phyloP scores from a whole-genome alignment of 73 alveolate species.

The Paramecium biaurelia region DNA sequence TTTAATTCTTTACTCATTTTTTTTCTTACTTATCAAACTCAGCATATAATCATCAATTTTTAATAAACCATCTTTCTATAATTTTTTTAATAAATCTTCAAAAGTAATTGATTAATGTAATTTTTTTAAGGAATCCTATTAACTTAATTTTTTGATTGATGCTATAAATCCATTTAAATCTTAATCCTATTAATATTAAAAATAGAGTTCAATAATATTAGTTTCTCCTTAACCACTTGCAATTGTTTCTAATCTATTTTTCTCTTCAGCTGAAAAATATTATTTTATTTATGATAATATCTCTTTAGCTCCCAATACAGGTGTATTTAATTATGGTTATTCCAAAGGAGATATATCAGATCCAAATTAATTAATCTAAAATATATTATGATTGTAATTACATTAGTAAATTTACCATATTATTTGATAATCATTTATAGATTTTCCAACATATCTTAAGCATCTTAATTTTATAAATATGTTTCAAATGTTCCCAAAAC shows the following conservation, averaged over 20 bases:
- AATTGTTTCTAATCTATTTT: background rate
- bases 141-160: background rate
- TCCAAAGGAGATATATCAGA: background rate
- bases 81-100: background rate
- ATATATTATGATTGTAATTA: background rate
- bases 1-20: background rate
- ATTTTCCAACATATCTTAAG: slow-evolving; percentile 22
- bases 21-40: background rate
- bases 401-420: background rate
- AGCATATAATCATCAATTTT: background rate
- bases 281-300: background rate
- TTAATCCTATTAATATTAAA: background rate
- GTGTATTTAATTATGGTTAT: background rate
- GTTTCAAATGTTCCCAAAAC: slow-evolving; percentile 28
- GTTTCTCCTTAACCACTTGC: background rate
- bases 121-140: background rate
- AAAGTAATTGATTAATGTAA: background rate
- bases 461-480: slow-evolving; percentile 1
- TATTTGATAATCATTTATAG: background rate
- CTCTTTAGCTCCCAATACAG: background rate
- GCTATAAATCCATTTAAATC: background rate
- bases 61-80: background rate
- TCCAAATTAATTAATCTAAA: background rate
- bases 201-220: background rate
- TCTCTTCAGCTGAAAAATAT: slow-evolving; percentile 32